These are phyloP conservation scores for Hyphopichia homilentoma DNA, from an alignment of 805 yeast genomes.

Conservation along the genomic window DNA sequence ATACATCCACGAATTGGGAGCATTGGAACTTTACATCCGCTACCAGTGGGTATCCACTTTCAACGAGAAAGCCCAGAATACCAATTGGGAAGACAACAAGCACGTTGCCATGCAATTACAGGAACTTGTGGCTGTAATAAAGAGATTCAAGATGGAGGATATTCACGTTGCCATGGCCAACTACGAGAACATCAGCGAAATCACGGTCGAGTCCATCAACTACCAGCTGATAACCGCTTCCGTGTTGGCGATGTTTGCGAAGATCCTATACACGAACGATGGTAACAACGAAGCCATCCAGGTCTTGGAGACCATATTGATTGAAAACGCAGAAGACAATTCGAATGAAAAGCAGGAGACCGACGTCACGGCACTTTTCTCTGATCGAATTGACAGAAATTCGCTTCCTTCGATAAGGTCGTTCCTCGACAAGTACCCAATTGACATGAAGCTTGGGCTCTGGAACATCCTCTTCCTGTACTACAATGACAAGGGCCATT, in stretches of 20 bases:
- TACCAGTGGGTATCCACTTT: constrained; percentile 35
- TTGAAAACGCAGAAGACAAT: constrained; percentile 16
- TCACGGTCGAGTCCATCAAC: constrained; percentile 48
- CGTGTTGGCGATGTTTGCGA: constrained; percentile 63
- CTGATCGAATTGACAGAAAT: background rate
- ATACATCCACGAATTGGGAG: constrained; percentile 1
- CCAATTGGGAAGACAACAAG: constrained; percentile 27
- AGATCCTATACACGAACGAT: constrained; percentile 37
- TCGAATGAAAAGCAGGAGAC: constrained; percentile 7
- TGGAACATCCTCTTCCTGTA: constrained; percentile 71
- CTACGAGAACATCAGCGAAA: constrained; percentile 53
- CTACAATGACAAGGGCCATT: constrained; percentile 31
- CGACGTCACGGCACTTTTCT: constrained; percentile 9
- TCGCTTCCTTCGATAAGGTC: constrained; percentile 46
- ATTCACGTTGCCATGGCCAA: constrained; percentile 50
- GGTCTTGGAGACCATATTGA: constrained; percentile 46
- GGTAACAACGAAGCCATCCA: constrained; percentile 31
- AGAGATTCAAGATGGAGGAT: background rate
- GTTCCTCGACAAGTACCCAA: constrained; percentile 61
- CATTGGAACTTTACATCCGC: constrained; percentile 11
- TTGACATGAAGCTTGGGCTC: constrained; percentile 62
- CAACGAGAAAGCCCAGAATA: constrained; percentile 23
- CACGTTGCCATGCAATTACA: constrained; percentile 20
- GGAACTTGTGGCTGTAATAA: constrained; percentile 10
- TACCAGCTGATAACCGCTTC: constrained; percentile 68